A percentile compares a stretch with the other conserved stretches of the same genome.
Conservation (phyloP, 2,329 filamentous ascomycete species). For the Aspergillus pseudoterreus region DNA sequence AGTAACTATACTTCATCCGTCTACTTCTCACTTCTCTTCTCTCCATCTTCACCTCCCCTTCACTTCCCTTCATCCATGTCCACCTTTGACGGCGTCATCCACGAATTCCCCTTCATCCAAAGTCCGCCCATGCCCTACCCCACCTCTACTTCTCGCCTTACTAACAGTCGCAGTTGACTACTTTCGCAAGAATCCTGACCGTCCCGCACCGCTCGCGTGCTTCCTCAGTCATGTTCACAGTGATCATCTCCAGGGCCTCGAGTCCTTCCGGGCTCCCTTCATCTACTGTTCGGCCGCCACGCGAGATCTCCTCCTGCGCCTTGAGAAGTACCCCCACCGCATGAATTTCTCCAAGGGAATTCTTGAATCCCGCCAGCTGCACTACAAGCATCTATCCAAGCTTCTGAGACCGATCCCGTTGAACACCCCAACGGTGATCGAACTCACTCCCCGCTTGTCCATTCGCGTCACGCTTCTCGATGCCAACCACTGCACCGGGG, state of each 20-base stretch:
- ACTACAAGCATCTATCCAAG: conserved; percentile 71
- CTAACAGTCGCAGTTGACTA: conserved; percentile 63
- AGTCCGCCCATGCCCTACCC: conserved; percentile 42
- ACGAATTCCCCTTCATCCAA: conserved; percentile 75
- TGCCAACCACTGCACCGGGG: conserved; percentile 86
- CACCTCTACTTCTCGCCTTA: conserved; percentile 3
- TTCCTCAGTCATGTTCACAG: conserved; percentile 93
- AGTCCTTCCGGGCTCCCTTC: conserved; percentile 72
- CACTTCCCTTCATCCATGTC: conserved; percentile 56
- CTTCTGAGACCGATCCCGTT: conserved; percentile 77
- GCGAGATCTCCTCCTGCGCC: conserved; percentile 69
- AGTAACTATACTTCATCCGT: no score
- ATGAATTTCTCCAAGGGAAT: conserved; percentile 78
- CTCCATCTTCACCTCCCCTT: not conserved
- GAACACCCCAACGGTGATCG: conserved; percentile 72
- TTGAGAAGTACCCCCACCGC: conserved; percentile 75
- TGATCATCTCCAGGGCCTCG: conserved; percentile 80
- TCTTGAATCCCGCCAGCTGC: conserved; percentile 68
- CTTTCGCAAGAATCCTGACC: conserved; percentile 60
- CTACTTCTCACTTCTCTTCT: not conserved
- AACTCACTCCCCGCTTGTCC: conserved; percentile 64
- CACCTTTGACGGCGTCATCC: conserved; percentile 68
- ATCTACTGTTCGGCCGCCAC: conserved; percentile 89
- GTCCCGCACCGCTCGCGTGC: conserved; percentile 67
- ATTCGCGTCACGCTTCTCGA: conserved; percentile 82